Evolutionary conservation across 345 rosid genomes (phyloP), one percentile per base, ranked within the genome.

Genomic region (Syzygium grande): DNA sequence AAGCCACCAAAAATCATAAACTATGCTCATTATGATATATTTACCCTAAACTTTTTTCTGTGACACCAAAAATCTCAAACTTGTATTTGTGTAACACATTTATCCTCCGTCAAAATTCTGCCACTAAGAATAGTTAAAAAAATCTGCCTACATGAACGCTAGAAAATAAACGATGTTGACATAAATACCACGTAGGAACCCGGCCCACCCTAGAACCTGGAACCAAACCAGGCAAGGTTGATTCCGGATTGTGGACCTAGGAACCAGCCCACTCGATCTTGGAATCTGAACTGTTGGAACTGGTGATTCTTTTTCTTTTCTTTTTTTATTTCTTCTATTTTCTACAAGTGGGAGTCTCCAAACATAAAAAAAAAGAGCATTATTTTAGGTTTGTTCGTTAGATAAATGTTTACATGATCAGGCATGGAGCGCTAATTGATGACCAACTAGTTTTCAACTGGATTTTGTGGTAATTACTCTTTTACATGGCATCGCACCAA

Each of bases 261-360:
- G 30, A 59, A 59, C 11, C 2, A 11, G 65, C 2, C 15, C 0
- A 3, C 0, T 14, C 7, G 2, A 14, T 59, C 30, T 59, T 59
- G 30, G 29, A 59, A 6, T 1, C 46, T 1, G 46, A 43, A 43
- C 7, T 1, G 1, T 7, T 43, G 46, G 29, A 11, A 5, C 5
- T 25, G 5, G 29, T 59, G 30, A 27, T 56, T 0, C 25, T 55
- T 55, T 7, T 55, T 22, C 2, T 1, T 14, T 52, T 14, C n/a
- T n/a, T n/a, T n/a, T n/a, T n/a, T n/a, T n/a, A n/a, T 8, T 55
- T 7, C 22, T 55, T 3, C 13, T 56, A 58, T 58, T 58, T 25
- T 3, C 11, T 58, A 25, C 7, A 11, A 27, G 30, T 11, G 29
- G 65, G 65, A 25, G 65, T 59, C 27, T 27, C 65, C 11, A 14